Percentiles rank a stretch among this genome's conserved stretches.
phyloP scores from a whole-genome alignment of 139 green algal species.

The Chlorella sp. region DNA sequence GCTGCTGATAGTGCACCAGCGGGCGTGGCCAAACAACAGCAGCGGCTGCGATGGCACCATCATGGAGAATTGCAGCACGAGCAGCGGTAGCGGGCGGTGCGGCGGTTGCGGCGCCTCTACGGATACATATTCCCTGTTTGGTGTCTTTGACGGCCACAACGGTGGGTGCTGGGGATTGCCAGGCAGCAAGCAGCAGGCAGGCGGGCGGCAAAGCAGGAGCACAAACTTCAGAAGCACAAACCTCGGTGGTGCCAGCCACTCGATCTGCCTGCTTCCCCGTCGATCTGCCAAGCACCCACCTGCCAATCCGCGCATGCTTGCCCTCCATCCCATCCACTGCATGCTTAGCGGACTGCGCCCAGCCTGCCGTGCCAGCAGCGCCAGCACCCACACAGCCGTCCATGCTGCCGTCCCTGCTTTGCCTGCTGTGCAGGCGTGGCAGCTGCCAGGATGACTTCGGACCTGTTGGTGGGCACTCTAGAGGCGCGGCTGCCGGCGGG shows the following conservation, averaged over 20 bases:
- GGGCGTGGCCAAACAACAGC: slow-evolving; percentile 31
- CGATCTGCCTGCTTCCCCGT: too few species aligned
- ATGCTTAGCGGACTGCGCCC: too few species aligned
- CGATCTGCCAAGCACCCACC: too few species aligned
- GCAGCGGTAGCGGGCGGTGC: slow-evolving; percentile 17
- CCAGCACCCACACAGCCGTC: background rate
- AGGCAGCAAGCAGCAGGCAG: background rate
- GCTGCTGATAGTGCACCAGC: slow-evolving; percentile 45
- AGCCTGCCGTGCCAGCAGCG: background rate
- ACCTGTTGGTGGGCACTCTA: slow-evolving; percentile 22
- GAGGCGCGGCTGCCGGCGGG: slow-evolving; percentile 40
- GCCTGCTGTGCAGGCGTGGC: background rate
- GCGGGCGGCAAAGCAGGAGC: background rate
- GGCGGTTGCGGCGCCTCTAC: slow-evolving; percentile 1
- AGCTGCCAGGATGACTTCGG: slow-evolving; percentile 42
- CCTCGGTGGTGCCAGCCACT: too few species aligned
- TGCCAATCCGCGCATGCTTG: too few species aligned
- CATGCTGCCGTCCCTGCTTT: background rate
- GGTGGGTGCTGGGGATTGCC: slow-evolving; percentile 22
- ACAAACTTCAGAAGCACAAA: too few species aligned
- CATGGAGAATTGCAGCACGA: background rate
- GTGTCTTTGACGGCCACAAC: slow-evolving; percentile 78
- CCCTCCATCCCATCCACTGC: too few species aligned
- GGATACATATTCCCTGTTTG: slow-evolving; percentile 52
- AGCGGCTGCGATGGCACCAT: background rate